A percentile compares a stretch with the other conserved stretches of the same genome.
These are phyloP conservation scores for Naematelia aurantialba DNA, from an alignment of 768 basidiomycete species.

Conservation along the genomic window DNA sequence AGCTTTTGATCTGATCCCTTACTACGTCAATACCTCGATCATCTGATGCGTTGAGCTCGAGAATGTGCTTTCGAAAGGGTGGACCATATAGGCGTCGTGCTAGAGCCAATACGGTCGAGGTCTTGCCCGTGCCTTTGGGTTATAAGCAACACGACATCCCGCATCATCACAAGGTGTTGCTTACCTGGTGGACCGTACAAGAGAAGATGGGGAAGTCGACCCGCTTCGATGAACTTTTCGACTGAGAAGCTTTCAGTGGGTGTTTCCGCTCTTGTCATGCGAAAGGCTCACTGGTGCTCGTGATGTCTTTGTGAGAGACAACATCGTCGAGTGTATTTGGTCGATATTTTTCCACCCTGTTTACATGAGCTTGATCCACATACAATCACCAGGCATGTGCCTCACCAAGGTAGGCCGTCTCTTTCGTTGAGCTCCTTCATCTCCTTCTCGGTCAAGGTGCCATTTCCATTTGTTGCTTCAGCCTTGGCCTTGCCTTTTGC, in stretches of 20 bases:
- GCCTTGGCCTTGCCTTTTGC: slow-evolving; percentile 33
- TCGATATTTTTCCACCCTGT: slow-evolving; percentile 96
- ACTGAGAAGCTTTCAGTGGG: slow-evolving; percentile 58
- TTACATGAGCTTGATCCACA: not conserved
- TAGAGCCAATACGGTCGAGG: slow-evolving; percentile 92
- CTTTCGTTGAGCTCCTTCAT: slow-evolving; percentile 58
- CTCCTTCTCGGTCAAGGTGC: slow-evolving; percentile 22
- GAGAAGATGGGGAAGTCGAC: slow-evolving; percentile 85
- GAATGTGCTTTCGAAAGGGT: slow-evolving; percentile 82
- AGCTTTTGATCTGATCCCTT: slow-evolving; percentile 97
- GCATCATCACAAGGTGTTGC: not conserved
- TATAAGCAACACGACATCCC: not conserved
- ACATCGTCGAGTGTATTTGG: slow-evolving; percentile 88
- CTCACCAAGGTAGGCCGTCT: slow-evolving; percentile 84
- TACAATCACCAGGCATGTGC: slow-evolving; percentile 4
- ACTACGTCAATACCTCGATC: slow-evolving; percentile 98
- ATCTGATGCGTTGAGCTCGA: slow-evolving; percentile 97
- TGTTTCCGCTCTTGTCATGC: not conserved
- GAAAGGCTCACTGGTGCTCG: slow-evolving; percentile 74
- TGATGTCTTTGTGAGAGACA: slow-evolving; percentile 95
- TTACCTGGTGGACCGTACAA: slow-evolving; percentile 93
- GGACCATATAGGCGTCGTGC: slow-evolving; percentile 89
- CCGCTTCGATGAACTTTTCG: slow-evolving; percentile 93
- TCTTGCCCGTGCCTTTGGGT: slow-evolving; percentile 74
- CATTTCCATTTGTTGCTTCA: slow-evolving; percentile 15